phyloP scores from a whole-genome alignment of 202 grass and related monocot species.

The Schoenoplectus tabernaemontani region DNA sequence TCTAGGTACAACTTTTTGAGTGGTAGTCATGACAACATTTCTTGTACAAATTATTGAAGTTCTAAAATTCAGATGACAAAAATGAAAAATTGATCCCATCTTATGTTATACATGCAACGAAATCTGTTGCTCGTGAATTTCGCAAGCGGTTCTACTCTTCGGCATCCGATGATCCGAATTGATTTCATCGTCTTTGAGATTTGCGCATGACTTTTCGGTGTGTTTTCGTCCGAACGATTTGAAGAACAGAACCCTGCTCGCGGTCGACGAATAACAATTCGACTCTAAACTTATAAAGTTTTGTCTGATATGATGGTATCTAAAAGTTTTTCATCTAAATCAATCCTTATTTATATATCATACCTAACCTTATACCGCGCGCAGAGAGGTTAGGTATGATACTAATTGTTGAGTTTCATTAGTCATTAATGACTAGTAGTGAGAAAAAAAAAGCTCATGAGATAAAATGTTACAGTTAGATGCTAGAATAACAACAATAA shows the following conservation, averaged over 20 bases:
- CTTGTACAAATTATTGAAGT: neutral
- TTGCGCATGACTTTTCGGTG: no score
- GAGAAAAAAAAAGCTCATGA: neutral
- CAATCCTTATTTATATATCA: neutral
- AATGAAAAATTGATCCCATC: neutral
- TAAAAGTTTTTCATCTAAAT: neutral
- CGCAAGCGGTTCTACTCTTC: no score
- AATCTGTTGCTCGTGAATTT: no score
- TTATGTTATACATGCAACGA: neutral
- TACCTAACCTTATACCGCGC: no score
- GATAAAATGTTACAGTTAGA: neutral
- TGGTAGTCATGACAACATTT: neutral
- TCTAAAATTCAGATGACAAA: neutral
- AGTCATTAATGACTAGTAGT: neutral
- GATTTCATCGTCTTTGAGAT: no score
- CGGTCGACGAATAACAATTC: no score
- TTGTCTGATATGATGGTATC: neutral
- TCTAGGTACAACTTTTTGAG: neutral
- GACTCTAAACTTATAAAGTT: no score
- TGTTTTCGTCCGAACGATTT: no score
- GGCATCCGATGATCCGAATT: no score
- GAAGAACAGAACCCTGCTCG: neutral
- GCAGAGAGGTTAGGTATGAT: neutral
- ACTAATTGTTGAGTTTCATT: neutral
- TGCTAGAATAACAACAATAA: no score